These are phyloP conservation scores for Cicer yamashitae DNA, from an alignment of 306 rosid genomes.

Conservation along the genomic window DNA sequence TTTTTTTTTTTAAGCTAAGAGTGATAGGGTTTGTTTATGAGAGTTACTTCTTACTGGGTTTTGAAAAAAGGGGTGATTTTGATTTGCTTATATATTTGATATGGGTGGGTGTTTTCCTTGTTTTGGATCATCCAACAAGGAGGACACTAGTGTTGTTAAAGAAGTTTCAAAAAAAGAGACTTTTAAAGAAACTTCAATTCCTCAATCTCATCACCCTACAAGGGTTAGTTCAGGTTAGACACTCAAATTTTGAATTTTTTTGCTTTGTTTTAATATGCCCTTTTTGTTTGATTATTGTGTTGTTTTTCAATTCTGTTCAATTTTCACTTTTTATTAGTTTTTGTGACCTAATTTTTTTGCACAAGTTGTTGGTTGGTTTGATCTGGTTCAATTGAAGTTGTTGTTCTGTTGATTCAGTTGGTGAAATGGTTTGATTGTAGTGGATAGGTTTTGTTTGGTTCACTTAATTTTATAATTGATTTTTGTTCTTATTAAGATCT, in stretches of 20 bases:
- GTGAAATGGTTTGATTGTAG: conserved; percentile 37
- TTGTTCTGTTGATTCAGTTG: conserved; percentile 40
- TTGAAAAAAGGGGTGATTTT: conserved; percentile 54
- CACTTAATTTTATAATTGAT: conserved; percentile 25
- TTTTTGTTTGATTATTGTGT: conserved; percentile 44
- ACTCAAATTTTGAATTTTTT: conserved; percentile 30
- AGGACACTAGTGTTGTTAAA: conserved; percentile 62
- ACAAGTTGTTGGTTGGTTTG: conserved; percentile 48
- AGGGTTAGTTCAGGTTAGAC: conserved; percentile 76
- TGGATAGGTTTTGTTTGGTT: conserved; percentile 32
- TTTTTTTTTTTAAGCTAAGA: neutral
- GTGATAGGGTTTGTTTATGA: conserved; percentile 43
- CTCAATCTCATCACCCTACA: conserved; percentile 73
- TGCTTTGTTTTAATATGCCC: neutral
- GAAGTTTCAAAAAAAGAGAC: conserved; percentile 79
- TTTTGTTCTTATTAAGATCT: conserved; percentile 41
- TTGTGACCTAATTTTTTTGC: conserved; percentile 40
- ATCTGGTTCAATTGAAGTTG: conserved; percentile 64
- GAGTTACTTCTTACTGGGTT: conserved; percentile 50
- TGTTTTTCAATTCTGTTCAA: conserved; percentile 52
- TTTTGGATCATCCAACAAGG: conserved; percentile 87
- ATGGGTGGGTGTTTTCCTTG: conserved; percentile 99
- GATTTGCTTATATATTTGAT: conserved; percentile 65
- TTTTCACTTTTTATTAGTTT: conserved; percentile 35
- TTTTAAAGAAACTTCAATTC: conserved; percentile 69